Evolutionary conservation across 352 stramenopile species (phyloP).

Genomic region (Pythium pyrilobum): DNA sequence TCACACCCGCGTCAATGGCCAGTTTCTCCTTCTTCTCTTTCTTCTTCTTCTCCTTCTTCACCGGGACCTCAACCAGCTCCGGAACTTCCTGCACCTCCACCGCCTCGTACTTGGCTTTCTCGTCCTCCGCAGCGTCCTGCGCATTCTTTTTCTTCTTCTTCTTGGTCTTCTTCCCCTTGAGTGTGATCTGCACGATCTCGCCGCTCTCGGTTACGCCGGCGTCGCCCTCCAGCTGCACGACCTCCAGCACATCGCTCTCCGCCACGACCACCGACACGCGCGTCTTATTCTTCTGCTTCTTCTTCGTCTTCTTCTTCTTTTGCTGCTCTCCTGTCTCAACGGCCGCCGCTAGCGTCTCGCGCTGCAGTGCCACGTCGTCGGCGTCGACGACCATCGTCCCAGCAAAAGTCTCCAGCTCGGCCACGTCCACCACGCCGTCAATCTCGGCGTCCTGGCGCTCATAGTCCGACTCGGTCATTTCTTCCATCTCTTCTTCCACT

Average conservation of each 20-base stretch:
- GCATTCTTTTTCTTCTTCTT: conserved; percentile 15
- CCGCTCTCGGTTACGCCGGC: conserved; percentile 1
- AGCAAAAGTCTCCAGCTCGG: conserved; percentile 15
- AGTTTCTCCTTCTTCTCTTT: conserved; percentile 1
- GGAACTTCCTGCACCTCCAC: not conserved
- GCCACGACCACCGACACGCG: conserved; percentile 9
- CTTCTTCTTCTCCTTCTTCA: not conserved
- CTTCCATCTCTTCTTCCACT: not conserved
- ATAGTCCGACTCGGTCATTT: conserved; percentile 13
- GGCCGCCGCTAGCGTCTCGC: not conserved
- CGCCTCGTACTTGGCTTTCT: not conserved
- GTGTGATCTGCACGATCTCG: not conserved
- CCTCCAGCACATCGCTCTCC: conserved; percentile 4
- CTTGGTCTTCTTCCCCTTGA: conserved; percentile 11
- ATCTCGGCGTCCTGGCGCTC: conserved; percentile 17
- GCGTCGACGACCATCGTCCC: conserved; percentile 21
- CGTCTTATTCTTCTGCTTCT: conserved; percentile 15
- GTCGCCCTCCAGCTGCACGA: conserved; percentile 6
- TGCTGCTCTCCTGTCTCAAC: not conserved
- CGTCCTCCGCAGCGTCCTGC: not conserved
- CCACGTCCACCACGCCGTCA: conserved; percentile 13
- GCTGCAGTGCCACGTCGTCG: conserved; percentile 14
- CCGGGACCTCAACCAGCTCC: not conserved
- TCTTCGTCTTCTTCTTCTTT: conserved; percentile 11
- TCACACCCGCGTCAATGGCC: not conserved